Evolutionary conservation across 352 stramenopile species (phyloP).

Genomic region (Phytophthora brassicae): DNA sequence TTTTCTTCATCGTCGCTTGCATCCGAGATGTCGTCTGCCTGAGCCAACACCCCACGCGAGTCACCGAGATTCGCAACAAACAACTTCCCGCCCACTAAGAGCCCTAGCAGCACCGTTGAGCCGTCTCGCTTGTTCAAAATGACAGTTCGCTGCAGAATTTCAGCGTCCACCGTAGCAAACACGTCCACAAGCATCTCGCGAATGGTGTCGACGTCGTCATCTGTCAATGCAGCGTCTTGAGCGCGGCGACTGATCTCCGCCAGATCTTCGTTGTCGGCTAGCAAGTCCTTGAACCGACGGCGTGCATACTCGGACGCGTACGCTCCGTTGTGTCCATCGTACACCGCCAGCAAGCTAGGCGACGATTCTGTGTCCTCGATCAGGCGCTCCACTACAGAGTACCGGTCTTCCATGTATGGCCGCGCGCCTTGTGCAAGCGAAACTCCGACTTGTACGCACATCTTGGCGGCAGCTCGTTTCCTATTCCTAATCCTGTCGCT

Average conservation of each 20-base stretch:
- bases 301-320: slow-evolving; percentile 67
- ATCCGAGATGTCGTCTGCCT: slow-evolving; percentile 26
- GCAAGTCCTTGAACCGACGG: slow-evolving; percentile 59
- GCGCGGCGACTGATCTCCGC: slow-evolving; percentile 47
- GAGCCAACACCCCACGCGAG: slow-evolving; percentile 60
- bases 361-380: slow-evolving; percentile 49
- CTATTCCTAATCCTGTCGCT: slow-evolving; percentile 19
- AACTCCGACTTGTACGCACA: slow-evolving; percentile 54
- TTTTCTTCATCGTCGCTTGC: slow-evolving; percentile 25
- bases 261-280: slow-evolving; percentile 50
- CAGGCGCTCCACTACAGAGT: slow-evolving; percentile 61
- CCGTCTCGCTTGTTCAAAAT: slow-evolving; percentile 71
- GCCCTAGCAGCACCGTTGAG: slow-evolving; percentile 70
- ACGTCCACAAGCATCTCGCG: slow-evolving; percentile 50
- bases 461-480: slow-evolving; percentile 24
- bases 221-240: slow-evolving; percentile 29
- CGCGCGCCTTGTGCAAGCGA: slow-evolving; percentile 62
- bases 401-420: slow-evolving; percentile 82
- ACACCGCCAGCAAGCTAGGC: slow-evolving; percentile 64
- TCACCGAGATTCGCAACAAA: slow-evolving; percentile 84
- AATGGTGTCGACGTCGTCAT: slow-evolving; percentile 53
- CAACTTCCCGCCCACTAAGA: slow-evolving; percentile 69
- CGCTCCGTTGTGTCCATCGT: slow-evolving; percentile 77
- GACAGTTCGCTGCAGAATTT: slow-evolving; percentile 72
- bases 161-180: slow-evolving; percentile 69